Evolutionary conservation across 1,284 basidiomycete genomes (phyloP).

Genomic region (Ceratobasidium theobromae): DNA sequence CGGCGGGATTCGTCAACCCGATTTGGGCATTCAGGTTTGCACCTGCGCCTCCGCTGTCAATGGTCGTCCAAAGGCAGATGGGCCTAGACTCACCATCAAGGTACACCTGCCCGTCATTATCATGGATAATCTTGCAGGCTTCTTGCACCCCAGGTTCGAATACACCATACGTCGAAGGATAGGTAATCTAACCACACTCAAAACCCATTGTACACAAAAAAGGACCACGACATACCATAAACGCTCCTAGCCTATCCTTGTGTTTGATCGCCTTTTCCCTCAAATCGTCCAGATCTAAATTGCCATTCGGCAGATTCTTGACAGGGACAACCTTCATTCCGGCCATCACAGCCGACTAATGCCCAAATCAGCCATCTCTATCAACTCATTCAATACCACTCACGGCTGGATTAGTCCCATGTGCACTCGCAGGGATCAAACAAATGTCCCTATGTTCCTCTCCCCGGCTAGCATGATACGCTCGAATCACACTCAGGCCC

Average conservation of each 20-base stretch:
- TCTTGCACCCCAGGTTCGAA: constrained; percentile 92
- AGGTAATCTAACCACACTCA: constrained; percentile 66
- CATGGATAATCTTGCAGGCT: constrained; percentile 91
- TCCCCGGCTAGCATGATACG: constrained; percentile 88
- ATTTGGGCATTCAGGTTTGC: constrained; percentile 97
- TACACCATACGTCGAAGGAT: constrained; percentile 95
- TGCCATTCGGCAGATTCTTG: constrained; percentile 85
- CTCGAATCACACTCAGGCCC: constrained; percentile 89
- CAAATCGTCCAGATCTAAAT: constrained; percentile 86
- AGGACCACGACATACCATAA: constrained; percentile 73
- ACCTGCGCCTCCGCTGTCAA: constrained; percentile 43
- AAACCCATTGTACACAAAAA: constrained; percentile 33
- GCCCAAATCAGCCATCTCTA: constrained; percentile 19
- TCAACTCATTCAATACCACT: constrained; percentile 40
- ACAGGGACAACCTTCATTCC: constrained; percentile 95
- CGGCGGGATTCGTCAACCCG: constrained; percentile 92
- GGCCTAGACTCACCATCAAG: constrained; percentile 69
- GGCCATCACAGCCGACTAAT: constrained; percentile 95
- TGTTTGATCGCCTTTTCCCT: constrained; percentile 86
- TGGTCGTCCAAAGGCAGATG: background rate
- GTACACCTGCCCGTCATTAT: constrained; percentile 96
- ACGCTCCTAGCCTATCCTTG: constrained; percentile 89
- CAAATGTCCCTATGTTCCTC: constrained; percentile 89
- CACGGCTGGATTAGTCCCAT: constrained; percentile 93
- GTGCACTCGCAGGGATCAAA: constrained; percentile 92